phyloP scores from a whole-genome alignment of 352 stramenopile genomes.

The Salisapilia sapeloensis region DNA sequence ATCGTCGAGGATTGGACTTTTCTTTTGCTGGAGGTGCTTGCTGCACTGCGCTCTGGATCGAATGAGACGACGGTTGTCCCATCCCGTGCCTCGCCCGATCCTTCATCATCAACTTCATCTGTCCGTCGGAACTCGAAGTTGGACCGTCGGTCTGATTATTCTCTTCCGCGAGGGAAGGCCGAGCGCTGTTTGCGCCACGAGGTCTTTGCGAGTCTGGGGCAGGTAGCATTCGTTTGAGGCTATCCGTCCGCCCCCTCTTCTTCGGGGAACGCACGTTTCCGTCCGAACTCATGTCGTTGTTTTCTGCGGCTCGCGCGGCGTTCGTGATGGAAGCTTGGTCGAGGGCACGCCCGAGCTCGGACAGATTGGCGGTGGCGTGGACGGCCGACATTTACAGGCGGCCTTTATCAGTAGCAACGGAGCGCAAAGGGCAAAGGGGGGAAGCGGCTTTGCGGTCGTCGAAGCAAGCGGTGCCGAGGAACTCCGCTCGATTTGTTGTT shows the following conservation, averaged over 20 bases:
- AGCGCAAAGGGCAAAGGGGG: no score
- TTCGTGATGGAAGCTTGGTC: slow-evolving; percentile 57
- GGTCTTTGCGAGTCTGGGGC: slow-evolving; percentile 47
- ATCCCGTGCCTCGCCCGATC: slow-evolving; percentile 60
- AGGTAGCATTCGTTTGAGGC: slow-evolving; percentile 55
- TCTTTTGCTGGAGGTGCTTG: slow-evolving; percentile 65
- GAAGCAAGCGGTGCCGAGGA: no score
- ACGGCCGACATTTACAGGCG: no score
- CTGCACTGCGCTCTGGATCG: slow-evolving; percentile 62
- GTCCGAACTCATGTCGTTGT: slow-evolving; percentile 3
- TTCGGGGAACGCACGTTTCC: slow-evolving; percentile 19
- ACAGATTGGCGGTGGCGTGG: slow-evolving; percentile 32
- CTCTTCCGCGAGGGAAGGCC: slow-evolving; percentile 1
- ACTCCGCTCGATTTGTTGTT: no score
- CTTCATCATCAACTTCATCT: slow-evolving; percentile 51
- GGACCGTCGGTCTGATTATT: no score
- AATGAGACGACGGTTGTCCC: slow-evolving; percentile 41
- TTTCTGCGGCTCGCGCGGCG: slow-evolving; percentile 1
- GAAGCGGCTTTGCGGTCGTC: no score
- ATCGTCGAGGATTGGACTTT: slow-evolving; percentile 69
- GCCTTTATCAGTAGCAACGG: no score
- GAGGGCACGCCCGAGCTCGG: slow-evolving; percentile 55
- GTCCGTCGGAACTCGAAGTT: no score
- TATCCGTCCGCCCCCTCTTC: slow-evolving; percentile 76
- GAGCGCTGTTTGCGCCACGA: background rate